These are phyloP conservation scores for Talaromyces islandicus DNA, from an alignment of 2,329 filamentous ascomycete genomes.

Conservation along the genomic window DNA sequence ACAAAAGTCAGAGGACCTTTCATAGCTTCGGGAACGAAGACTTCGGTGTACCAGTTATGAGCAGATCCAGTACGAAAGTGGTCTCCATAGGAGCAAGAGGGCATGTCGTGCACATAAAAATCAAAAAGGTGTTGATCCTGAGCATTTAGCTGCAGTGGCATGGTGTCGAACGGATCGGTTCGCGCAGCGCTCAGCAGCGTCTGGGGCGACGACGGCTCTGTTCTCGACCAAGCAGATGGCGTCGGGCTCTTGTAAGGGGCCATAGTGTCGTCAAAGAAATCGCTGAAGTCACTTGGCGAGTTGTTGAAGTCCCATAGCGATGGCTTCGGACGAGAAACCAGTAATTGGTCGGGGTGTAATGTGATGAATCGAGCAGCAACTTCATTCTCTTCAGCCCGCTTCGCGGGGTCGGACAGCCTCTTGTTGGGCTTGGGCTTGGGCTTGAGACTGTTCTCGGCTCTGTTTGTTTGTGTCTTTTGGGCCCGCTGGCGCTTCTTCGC, in stretches of 20 bases:
- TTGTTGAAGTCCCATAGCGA: neutral
- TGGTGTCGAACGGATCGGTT: constrained; percentile 32
- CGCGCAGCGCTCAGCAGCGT: constrained; percentile 30
- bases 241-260: neutral
- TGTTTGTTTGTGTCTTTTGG: constrained; percentile 1
- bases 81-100: constrained; percentile 33
- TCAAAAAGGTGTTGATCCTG: constrained; percentile 31
- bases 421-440: neutral
- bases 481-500: neutral
- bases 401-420: neutral
- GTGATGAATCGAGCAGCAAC: neutral
- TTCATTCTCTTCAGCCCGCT: neutral
- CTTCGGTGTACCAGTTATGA: constrained; percentile 33
- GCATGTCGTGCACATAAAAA: constrained; percentile 37
- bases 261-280: neutral
- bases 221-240: constrained; percentile 13
- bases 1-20: constrained; percentile 33
- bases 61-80: constrained; percentile 27
- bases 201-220: constrained; percentile 13
- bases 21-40: constrained; percentile 37
- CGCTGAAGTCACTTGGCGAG: neutral
- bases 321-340: neutral
- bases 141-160: constrained; percentile 26
- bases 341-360: neutral
- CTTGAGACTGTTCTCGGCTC: neutral